Conservation (phyloP, 768 basidiomycete species). For the Mrakia frigida region DNA sequence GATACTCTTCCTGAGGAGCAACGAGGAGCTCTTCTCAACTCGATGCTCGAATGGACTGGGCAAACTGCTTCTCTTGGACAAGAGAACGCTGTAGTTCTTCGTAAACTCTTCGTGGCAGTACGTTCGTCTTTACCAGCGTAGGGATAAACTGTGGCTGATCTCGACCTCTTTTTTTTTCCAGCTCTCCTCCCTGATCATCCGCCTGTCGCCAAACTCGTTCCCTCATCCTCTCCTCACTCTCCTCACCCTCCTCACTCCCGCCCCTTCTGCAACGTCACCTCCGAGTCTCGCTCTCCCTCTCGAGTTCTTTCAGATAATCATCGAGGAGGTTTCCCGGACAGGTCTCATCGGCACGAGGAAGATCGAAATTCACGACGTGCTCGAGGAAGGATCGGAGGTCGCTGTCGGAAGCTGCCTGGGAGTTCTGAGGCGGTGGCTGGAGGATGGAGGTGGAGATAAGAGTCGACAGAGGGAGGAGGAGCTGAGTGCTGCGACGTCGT, state of each 20-base stretch:
- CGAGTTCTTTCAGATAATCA: conserved; percentile 23
- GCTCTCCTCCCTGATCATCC: conserved; percentile 37
- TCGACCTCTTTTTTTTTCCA: background rate
- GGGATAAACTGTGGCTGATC: background rate
- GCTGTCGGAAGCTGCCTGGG: conserved; percentile 10
- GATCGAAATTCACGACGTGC: conserved; percentile 18
- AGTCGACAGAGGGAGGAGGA: conserved; percentile 46
- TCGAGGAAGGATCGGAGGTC: conserved; percentile 19
- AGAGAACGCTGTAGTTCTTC: conserved; percentile 61
- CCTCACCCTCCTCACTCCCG: conserved; percentile 56
- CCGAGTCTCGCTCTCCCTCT: conserved; percentile 4
- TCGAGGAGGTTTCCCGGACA: conserved; percentile 57
- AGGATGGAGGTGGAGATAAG: conserved; percentile 43
- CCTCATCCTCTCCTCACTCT: conserved; percentile 69
- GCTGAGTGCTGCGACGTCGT: conserved; percentile 66
- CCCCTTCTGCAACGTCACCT: conserved; percentile 51
- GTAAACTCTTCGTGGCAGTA: conserved; percentile 84
- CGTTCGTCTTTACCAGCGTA: conserved; percentile 39
- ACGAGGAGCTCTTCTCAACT: conserved; percentile 56
- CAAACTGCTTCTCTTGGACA: conserved; percentile 48
- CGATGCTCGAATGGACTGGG: conserved; percentile 65
- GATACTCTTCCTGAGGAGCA: conserved; percentile 65
- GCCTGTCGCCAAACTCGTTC: conserved; percentile 56
- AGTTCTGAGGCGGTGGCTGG: conserved; percentile 1
- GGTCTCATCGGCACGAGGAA: conserved; percentile 18